Conservation (phyloP, 2,329 filamentous ascomycete species). For the Aspergillus novofumigatus region DNA sequence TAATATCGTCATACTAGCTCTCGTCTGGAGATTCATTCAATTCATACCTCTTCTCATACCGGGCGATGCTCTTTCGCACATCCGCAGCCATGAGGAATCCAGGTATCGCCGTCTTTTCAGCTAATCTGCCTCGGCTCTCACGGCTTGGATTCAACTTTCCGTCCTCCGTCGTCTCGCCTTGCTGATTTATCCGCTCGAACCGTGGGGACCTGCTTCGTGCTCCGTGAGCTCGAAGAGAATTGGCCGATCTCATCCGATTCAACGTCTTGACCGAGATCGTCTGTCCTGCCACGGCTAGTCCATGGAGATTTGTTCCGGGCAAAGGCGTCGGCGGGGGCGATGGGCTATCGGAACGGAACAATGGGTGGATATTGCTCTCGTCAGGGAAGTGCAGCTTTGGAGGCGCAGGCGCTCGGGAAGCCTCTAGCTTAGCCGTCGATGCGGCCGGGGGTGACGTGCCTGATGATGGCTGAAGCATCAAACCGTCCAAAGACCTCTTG, state of each 20-base stretch:
- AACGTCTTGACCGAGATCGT: conserved; percentile 42
- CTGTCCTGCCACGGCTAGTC: conserved; percentile 52
- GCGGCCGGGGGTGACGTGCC: conserved; percentile 16
- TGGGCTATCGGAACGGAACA: conserved; percentile 53
- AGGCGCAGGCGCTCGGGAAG: conserved; percentile 9
- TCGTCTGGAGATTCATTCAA: conserved; percentile 28
- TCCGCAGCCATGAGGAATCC: conserved; percentile 18
- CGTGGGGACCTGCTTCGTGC: conserved; percentile 17
- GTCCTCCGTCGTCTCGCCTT: conserved; percentile 7
- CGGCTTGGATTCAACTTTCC: conserved; percentile 4
- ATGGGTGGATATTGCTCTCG: conserved; percentile 55
- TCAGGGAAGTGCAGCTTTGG: conserved; percentile 25
- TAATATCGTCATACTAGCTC: conserved; percentile 13
- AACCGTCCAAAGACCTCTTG: conserved; percentile 24
- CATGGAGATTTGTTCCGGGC: conserved; percentile 52
- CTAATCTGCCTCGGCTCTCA: conserved; percentile 1
- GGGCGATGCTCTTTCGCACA: conserved; percentile 19
- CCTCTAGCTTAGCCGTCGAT: conserved; percentile 16
- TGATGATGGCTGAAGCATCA: conserved; percentile 17
- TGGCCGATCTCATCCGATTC: conserved; percentile 33
- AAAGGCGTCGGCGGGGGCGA: conserved; percentile 49
- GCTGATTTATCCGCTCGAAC: conserved; percentile 12
- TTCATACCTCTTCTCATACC: conserved; percentile 24
- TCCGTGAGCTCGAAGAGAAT: conserved; percentile 24
- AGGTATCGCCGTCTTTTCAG: not conserved